Evolutionary conservation across 2,329 filamentous ascomycete genomes (phyloP).

Genomic region (Talaromyces rugulosus): DNA sequence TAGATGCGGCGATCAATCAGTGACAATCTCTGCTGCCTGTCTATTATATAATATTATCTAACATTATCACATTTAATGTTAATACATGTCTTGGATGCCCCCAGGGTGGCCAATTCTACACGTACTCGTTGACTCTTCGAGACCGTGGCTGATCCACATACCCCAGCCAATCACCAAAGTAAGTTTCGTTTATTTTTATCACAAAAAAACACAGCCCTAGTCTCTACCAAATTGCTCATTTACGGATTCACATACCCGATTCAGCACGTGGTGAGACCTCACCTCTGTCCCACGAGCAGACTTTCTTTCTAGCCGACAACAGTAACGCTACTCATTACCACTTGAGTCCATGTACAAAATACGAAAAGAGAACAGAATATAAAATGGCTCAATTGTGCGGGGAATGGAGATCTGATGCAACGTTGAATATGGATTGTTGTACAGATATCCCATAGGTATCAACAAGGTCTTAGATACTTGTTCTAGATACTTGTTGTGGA

Average conservation of each 20-base stretch:
- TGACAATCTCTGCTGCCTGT: not conserved
- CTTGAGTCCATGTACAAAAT: not conserved
- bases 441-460: not conserved
- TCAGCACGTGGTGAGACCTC: not conserved
- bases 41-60: not conserved
- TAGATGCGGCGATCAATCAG: not conserved
- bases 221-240: not conserved
- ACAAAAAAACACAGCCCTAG: not conserved
- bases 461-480: too few species aligned
- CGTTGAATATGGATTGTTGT: not conserved
- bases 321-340: too few species aligned
- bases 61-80: not conserved
- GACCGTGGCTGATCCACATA: not conserved
- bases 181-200: not conserved
- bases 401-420: not conserved
- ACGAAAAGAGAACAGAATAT: not conserved
- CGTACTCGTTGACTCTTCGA: not conserved
- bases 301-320: not conserved
- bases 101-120: not conserved
- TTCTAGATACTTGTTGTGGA: not conserved
- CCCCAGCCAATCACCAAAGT: not conserved
- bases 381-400: too few species aligned
- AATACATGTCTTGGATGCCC: not conserved
- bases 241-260: not conserved
- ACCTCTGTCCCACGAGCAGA: not conserved